These are phyloP conservation scores for Phascolomyces articulosus DNA, from an alignment of 371 early-diverging fungal species.

Conservation along the genomic window DNA sequence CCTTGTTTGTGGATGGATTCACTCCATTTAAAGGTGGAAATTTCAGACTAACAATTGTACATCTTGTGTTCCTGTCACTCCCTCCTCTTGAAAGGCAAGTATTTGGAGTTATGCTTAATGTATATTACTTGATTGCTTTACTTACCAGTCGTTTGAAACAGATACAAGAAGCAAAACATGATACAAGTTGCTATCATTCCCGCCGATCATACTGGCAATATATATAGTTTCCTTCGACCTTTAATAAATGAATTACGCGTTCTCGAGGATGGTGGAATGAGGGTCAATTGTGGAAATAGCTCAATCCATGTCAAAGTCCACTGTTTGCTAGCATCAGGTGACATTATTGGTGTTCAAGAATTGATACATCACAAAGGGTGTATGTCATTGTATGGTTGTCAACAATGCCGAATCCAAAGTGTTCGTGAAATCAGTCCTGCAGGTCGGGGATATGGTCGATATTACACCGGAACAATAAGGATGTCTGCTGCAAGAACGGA, in stretches of 20 bases:
- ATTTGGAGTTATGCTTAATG: background rate
- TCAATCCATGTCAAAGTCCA: background rate
- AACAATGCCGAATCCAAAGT: background rate
- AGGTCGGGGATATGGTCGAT: constrained; percentile 4
- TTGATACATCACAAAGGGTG: background rate
- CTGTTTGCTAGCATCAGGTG: background rate
- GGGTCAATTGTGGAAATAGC: background rate
- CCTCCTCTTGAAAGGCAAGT: constrained; percentile 3
- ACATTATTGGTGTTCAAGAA: background rate
- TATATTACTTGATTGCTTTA: no score
- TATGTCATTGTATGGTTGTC: background rate
- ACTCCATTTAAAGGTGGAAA: background rate
- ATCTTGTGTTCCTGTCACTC: constrained; percentile 3
- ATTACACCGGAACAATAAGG: background rate
- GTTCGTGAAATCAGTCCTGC: background rate
- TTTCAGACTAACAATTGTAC: background rate
- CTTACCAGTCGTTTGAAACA: background rate
- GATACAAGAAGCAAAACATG: constrained; percentile 9
- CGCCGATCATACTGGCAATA: background rate
- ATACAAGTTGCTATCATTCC: constrained; percentile 5
- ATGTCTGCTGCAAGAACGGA: background rate
- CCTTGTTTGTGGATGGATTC: constrained; percentile 10
- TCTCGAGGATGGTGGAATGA: background rate
- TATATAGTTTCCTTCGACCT: background rate
- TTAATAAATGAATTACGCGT: background rate